These are phyloP conservation scores for Hygrocybe coccinea DNA, from an alignment of 768 basidiomycete species.

Conservation along the genomic window DNA sequence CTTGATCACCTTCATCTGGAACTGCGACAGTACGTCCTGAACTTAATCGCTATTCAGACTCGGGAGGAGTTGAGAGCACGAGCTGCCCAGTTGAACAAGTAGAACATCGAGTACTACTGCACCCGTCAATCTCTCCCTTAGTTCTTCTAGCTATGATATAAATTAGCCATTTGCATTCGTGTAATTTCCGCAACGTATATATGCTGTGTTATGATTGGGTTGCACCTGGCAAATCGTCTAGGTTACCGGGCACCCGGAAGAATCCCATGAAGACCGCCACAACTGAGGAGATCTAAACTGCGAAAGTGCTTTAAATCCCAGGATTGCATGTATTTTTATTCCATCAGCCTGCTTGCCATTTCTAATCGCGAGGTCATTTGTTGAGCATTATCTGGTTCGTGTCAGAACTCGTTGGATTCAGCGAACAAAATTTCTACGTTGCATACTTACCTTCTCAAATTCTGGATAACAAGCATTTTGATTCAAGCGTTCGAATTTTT, in stretches of 20 bases:
- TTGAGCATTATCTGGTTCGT: neutral
- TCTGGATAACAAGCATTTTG: slow-evolving; percentile 39
- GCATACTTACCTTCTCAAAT: slow-evolving; percentile 60
- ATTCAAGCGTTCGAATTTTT: slow-evolving; percentile 5
- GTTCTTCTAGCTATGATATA: neutral
- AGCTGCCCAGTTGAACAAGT: slow-evolving; percentile 42
- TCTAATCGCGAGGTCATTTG: neutral
- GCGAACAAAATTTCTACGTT: slow-evolving; percentile 7
- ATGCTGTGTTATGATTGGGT: neutral
- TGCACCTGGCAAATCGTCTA: neutral
- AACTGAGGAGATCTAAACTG: no score
- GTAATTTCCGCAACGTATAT: neutral
- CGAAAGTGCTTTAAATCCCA: no score
- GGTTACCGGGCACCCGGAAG: neutral
- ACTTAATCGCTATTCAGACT: slow-evolving; percentile 30
- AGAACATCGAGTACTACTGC: no score
- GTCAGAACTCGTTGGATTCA: neutral
- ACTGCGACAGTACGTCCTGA: neutral
- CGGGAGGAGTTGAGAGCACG: slow-evolving; percentile 47
- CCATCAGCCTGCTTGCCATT: neutral
- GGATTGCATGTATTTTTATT: no score
- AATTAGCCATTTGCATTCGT: neutral
- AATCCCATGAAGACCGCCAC: neutral
- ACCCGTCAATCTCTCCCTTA: no score
- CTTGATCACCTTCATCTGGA: slow-evolving; percentile 13